phyloP scores from a whole-genome alignment of 768 basidiomycete species.

The Dioszegia crocea region DNA sequence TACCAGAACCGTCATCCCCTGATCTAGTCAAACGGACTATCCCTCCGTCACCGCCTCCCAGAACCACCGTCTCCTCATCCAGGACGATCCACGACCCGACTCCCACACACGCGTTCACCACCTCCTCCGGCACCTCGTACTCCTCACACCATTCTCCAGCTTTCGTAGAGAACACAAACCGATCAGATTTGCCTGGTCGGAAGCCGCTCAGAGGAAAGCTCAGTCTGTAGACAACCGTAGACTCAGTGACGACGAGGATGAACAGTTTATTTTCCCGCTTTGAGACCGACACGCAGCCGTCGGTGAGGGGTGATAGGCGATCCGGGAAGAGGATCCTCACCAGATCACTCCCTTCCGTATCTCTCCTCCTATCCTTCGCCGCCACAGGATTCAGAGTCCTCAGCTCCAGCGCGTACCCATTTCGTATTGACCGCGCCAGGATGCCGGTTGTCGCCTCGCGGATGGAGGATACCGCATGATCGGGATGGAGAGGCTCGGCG shows the following conservation, averaged over 20 bases:
- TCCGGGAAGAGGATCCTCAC: slow-evolving; percentile 41
- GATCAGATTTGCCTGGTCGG: slow-evolving; percentile 9
- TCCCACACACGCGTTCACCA: slow-evolving; percentile 19
- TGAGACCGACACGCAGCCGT: slow-evolving; percentile 21
- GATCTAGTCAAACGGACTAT: slow-evolving; percentile 23
- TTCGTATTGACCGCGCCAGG: slow-evolving; percentile 35
- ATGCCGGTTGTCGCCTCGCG: slow-evolving; percentile 24
- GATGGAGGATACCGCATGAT: slow-evolving; percentile 38
- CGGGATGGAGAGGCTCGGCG: slow-evolving; percentile 32
- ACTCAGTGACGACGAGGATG: slow-evolving; percentile 29
- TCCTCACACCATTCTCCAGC: slow-evolving; percentile 40
- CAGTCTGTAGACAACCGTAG: slow-evolving; percentile 31
- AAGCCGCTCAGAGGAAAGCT: slow-evolving; percentile 22
- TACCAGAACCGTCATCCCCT: slow-evolving; percentile 18
- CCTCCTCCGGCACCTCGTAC: slow-evolving; percentile 29
- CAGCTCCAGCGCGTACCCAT: slow-evolving; percentile 42
- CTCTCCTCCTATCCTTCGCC: slow-evolving; percentile 4
- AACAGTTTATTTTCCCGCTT: slow-evolving; percentile 20
- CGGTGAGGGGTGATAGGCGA: slow-evolving; percentile 20
- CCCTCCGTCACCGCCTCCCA: slow-evolving; percentile 38
- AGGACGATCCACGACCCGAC: slow-evolving; percentile 27
- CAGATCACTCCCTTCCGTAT: slow-evolving; percentile 17
- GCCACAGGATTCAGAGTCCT: slow-evolving; percentile 16
- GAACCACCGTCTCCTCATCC: slow-evolving; percentile 30
- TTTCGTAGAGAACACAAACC: slow-evolving; percentile 20